Percentiles rank a stretch among this genome's conserved stretches.
Evolutionary conservation across 768 basidiomycete species (phyloP).

Genomic region (Tulasnella sp.): DNA sequence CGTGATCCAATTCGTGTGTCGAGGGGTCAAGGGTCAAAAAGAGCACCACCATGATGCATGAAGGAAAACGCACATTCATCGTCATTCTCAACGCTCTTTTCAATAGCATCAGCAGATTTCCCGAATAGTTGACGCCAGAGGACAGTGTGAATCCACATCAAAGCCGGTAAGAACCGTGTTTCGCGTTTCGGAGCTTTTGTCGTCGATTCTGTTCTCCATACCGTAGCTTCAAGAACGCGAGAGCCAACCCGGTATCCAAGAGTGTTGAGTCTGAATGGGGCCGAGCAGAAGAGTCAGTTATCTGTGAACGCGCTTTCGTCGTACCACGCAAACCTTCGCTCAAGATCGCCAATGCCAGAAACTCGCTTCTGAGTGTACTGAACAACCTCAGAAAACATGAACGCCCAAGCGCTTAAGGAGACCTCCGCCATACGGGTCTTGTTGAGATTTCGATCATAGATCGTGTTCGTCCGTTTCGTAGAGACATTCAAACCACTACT

Average conservation of each 20-base stretch:
- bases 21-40: background rate
- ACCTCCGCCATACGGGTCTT: conserved; percentile 86
- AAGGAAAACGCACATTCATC: conserved; percentile 76
- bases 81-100: conserved; percentile 93
- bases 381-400: conserved; percentile 91
- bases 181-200: conserved; percentile 93
- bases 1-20: background rate
- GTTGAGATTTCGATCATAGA: conserved; percentile 88
- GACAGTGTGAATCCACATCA: conserved; percentile 94
- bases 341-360: conserved; percentile 91
- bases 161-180: conserved; percentile 83
- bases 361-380: conserved; percentile 97
- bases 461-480: conserved; percentile 62
- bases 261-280: conserved; percentile 74
- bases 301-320: no score
- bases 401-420: conserved; percentile 79
- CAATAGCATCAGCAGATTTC: conserved; percentile 90
- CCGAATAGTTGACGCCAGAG: conserved; percentile 95
- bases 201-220: conserved; percentile 74
- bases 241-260: conserved; percentile 91
- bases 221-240: conserved; percentile 83
- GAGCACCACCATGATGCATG: background rate
- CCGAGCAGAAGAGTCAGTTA: no score
- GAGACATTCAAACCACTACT: conserved; percentile 38
- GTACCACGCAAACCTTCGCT: conserved; percentile 66